phyloP scores from a whole-genome alignment of 768 basidiomycete genomes.

The Auricularia sp. region DNA sequence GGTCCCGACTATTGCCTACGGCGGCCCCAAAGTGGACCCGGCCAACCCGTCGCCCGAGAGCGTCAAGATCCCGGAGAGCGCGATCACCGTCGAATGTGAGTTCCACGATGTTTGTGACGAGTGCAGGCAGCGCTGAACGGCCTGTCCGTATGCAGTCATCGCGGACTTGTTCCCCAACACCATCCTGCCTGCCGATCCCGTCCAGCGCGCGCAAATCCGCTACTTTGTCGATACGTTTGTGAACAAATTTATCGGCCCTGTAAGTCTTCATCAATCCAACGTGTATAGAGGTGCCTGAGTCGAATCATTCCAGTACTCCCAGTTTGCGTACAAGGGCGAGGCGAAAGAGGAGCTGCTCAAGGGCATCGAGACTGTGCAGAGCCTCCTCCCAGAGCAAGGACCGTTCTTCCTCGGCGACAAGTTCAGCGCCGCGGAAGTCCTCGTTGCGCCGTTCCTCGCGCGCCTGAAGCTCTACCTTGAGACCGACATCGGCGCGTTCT shows the following conservation, averaged over 20 bases:
- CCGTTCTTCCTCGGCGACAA: conserved; percentile 31
- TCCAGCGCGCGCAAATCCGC: conserved; percentile 46
- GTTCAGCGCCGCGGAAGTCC: conserved; percentile 56
- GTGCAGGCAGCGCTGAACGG: not conserved
- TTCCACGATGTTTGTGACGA: not conserved
- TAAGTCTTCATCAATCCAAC: not conserved
- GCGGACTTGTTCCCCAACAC: conserved; percentile 46
- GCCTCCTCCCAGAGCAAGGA: conserved; percentile 36
- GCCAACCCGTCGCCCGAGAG: conserved; percentile 51
- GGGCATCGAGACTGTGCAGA: conserved; percentile 39
- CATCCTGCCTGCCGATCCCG: conserved; percentile 45
- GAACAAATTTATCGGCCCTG: conserved; percentile 31
- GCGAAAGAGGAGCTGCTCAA: conserved; percentile 30
- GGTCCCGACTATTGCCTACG: conserved; percentile 53
- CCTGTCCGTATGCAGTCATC: conserved; percentile 23
- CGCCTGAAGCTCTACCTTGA: conserved; percentile 33
- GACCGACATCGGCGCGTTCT: conserved; percentile 44
- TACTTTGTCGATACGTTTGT: conserved; percentile 52
- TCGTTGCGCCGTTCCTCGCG: conserved; percentile 51
- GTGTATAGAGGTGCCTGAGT: not conserved
- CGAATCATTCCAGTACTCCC: conserved; percentile 15
- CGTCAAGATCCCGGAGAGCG: conserved; percentile 52
- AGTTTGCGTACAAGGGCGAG: conserved; percentile 28
- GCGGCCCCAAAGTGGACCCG: conserved; percentile 45
- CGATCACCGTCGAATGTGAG: conserved; percentile 45